Conservation (phyloP, 2,329 filamentous ascomycete genomes). For the Paecilomyces dactylethromorphus region DNA sequence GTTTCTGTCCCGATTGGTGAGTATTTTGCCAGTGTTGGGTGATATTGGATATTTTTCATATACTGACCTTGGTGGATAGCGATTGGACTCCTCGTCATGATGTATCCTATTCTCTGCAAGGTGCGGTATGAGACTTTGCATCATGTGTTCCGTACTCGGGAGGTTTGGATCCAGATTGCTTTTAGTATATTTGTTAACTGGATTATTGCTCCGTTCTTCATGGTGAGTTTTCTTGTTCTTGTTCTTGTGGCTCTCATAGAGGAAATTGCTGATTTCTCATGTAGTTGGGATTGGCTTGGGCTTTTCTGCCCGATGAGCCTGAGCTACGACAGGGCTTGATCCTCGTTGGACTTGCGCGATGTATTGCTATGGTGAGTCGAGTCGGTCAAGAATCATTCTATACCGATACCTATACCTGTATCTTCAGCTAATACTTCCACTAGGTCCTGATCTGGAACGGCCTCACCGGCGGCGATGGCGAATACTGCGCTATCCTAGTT, state of each 20-base stretch:
- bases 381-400: constrained; percentile 5
- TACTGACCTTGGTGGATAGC: constrained; percentile 41
- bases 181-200: constrained; percentile 76
- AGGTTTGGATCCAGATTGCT: constrained; percentile 70
- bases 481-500: constrained; percentile 78
- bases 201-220: constrained; percentile 74
- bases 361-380: constrained; percentile 71
- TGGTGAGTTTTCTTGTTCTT: constrained; percentile 51
- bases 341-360: constrained; percentile 75
- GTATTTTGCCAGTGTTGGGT: constrained; percentile 8
- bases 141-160: constrained; percentile 52
- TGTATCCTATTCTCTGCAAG: constrained; percentile 89
- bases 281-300: constrained; percentile 46
- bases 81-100: constrained; percentile 79
- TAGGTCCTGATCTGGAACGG: constrained; percentile 69
- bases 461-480: constrained; percentile 66
- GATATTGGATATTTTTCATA: constrained; percentile 7
- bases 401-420: not conserved
- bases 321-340: constrained; percentile 60
- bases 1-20: constrained; percentile 61
- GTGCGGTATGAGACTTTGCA: constrained; percentile 72
- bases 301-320: constrained; percentile 46
- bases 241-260: not conserved
- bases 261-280: not conserved
- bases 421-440: constrained; percentile 1